These are phyloP conservation scores for Globisporangium middletonii DNA, from an alignment of 352 stramenopile genomes.

Conservation along the genomic window DNA sequence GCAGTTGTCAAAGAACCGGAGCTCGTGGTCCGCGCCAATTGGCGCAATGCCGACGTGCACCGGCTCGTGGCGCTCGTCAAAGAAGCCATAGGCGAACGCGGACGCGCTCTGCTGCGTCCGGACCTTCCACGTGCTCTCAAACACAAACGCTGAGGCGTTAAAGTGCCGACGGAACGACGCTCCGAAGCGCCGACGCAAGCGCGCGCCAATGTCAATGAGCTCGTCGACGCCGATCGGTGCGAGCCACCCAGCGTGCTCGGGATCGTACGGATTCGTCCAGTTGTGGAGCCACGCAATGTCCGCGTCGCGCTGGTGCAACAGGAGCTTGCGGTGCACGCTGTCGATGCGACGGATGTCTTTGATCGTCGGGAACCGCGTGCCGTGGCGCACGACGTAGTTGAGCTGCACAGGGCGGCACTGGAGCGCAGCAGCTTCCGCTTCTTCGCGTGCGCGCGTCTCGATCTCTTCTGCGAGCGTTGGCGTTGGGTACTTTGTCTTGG, in stretches of 20 bases:
- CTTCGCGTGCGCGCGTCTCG: slow-evolving; percentile 1
- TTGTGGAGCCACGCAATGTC: slow-evolving; percentile 22
- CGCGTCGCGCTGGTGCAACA: not conserved
- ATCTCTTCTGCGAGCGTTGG: slow-evolving; percentile 10
- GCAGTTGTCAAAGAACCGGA: slow-evolving; percentile 85
- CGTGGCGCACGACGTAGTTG: slow-evolving; percentile 76
- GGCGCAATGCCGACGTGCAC: slow-evolving; percentile 47
- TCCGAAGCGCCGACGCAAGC: slow-evolving; percentile 48
- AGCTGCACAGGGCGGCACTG: slow-evolving; percentile 52
- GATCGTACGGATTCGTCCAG: slow-evolving; percentile 52
- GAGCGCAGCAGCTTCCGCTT: slow-evolving; percentile 1
- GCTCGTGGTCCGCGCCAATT: slow-evolving; percentile 47
- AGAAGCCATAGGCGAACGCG: slow-evolving; percentile 73
- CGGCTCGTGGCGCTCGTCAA: slow-evolving; percentile 40
- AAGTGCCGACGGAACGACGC: slow-evolving; percentile 18
- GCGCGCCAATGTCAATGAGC: slow-evolving; percentile 47
- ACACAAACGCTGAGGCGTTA: slow-evolving; percentile 31
- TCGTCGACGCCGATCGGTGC: slow-evolving; percentile 51
- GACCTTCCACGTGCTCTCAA: slow-evolving; percentile 80
- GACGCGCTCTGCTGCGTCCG: slow-evolving; percentile 73
- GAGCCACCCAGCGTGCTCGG: slow-evolving; percentile 40
- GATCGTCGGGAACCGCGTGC: slow-evolving; percentile 69
- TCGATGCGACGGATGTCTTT: slow-evolving; percentile 70
- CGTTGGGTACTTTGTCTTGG: slow-evolving; percentile 65
- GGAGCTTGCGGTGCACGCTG: slow-evolving; percentile 32